A percentile compares a stretch with the other conserved stretches of the same genome.
These are phyloP conservation scores for Amauroascus verrucosus DNA, from an alignment of 2,329 filamentous ascomycete species.

Conservation along the genomic window DNA sequence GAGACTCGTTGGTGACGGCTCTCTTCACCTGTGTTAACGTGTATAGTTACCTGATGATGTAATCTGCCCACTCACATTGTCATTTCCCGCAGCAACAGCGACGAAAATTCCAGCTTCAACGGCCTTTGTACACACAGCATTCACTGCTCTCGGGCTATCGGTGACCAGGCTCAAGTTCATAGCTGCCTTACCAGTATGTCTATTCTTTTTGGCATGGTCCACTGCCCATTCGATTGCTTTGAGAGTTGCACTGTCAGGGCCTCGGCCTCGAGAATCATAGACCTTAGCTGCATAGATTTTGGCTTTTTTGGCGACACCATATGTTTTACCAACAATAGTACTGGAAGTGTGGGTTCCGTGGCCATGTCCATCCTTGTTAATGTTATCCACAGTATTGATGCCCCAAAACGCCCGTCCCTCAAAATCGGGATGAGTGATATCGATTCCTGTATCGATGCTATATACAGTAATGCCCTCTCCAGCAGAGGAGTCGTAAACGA, in stretches of 20 bases:
- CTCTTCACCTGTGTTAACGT: not conserved
- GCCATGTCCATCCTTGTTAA: constrained; percentile 22
- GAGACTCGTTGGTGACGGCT: constrained; percentile 25
- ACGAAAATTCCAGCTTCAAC: constrained; percentile 32
- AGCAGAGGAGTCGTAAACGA: constrained; percentile 30
- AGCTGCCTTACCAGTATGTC: constrained; percentile 23
- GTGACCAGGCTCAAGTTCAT: constrained; percentile 33
- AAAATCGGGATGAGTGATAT: constrained; percentile 28
- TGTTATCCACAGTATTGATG: constrained; percentile 25
- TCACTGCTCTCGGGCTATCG: constrained; percentile 27
- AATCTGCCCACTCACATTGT: constrained; percentile 18
- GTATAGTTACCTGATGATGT: not conserved
- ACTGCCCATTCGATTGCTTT: constrained; percentile 38
- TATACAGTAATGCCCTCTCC: constrained; percentile 30
- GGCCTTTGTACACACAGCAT: constrained; percentile 30
- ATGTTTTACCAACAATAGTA: constrained; percentile 28
- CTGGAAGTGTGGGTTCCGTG: constrained; percentile 35
- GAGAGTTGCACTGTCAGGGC: constrained; percentile 40
- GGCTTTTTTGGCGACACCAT: constrained; percentile 32
- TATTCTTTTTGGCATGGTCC: constrained; percentile 25
- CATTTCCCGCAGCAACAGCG: constrained; percentile 36
- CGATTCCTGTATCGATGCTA: constrained; percentile 32
- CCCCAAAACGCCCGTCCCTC: constrained; percentile 29
- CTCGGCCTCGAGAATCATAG: constrained; percentile 37
- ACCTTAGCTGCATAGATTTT: constrained; percentile 41